Percentiles rank a stretch among this genome's conserved stretches.
These are phyloP conservation scores for Phytophthora podocarpi DNA, from an alignment of 352 stramenopile species.

Conservation along the genomic window DNA sequence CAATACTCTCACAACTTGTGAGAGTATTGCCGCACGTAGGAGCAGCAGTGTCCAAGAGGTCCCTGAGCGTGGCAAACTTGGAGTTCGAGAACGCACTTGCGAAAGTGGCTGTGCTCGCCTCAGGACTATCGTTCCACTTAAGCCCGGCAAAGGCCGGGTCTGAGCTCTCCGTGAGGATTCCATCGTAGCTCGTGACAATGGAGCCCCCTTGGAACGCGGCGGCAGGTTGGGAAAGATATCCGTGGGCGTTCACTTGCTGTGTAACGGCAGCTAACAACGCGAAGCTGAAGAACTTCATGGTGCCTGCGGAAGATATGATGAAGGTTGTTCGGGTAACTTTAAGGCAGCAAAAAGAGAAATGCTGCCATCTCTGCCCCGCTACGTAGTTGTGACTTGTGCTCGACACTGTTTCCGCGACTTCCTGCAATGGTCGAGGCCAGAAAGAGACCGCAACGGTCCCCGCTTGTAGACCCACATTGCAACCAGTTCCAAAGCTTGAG, in stretches of 20 bases:
- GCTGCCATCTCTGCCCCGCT: too few species aligned
- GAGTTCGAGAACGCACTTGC: constrained; percentile 32
- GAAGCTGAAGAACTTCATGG: constrained; percentile 23
- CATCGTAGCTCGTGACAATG: constrained; percentile 35
- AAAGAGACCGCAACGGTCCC: too few species aligned
- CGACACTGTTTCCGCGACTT: too few species aligned
- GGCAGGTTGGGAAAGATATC: constrained; percentile 43
- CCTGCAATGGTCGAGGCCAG: too few species aligned
- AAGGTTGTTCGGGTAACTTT: too few species aligned
- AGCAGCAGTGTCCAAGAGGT: constrained; percentile 39
- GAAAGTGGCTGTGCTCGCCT: constrained; percentile 36
- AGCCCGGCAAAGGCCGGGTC: constrained; percentile 31
- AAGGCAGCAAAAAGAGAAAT: too few species aligned
- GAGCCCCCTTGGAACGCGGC: constrained; percentile 38
- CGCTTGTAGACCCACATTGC: too few species aligned
- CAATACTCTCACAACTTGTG: too few species aligned
- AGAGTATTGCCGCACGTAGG: constrained; percentile 34
- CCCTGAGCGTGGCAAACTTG: constrained; percentile 34
- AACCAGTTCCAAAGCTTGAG: too few species aligned
- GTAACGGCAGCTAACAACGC: too few species aligned
- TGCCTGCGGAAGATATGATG: constrained; percentile 25
- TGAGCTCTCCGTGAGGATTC: constrained; percentile 18
- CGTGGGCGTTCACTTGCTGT: constrained; percentile 40
- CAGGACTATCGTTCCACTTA: constrained; percentile 38
- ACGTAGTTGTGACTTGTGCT: too few species aligned